A percentile compares a stretch with the other conserved stretches of the same genome.
phyloP scores from a whole-genome alignment of 2,329 filamentous ascomycete species.

The Colletotrichum truncatum region DNA sequence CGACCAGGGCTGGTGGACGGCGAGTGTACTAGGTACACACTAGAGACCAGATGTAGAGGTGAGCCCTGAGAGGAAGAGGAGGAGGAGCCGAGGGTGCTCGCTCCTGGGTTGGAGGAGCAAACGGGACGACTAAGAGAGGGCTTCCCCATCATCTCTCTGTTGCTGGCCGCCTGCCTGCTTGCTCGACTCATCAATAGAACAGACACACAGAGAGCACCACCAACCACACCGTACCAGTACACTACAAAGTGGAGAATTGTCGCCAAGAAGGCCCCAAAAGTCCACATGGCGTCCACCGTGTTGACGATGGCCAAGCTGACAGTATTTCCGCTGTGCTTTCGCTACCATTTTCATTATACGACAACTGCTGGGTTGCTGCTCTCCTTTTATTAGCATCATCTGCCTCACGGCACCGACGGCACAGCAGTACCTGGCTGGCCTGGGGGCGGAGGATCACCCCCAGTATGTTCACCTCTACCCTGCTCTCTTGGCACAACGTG shows the following conservation, averaged over 20 bases:
- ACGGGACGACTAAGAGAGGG: slow-evolving; percentile 5
- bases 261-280: slow-evolving; percentile 11
- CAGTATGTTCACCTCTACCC: neutral
- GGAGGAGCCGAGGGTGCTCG: neutral
- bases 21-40: neutral
- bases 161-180: neutral
- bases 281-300: slow-evolving; percentile 21
- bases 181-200: neutral
- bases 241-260: slow-evolving; percentile 8
- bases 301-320: slow-evolving; percentile 14
- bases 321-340: neutral
- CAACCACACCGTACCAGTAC: neutral
- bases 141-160: slow-evolving; percentile 7
- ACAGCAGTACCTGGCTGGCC: neutral
- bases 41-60: neutral
- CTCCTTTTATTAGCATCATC: slow-evolving; percentile 7
- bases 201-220: neutral
- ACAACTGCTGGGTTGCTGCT: neutral
- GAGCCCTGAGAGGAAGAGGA: neutral
- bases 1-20: slow-evolving; percentile 25
- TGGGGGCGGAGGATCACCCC: slow-evolving; percentile 6
- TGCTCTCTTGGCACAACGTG: slow-evolving; percentile 19
- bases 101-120: neutral
- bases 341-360: slow-evolving; percentile 2
- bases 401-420: slow-evolving; percentile 10